Evolutionary conservation across 2,329 filamentous ascomycete species (phyloP), one percentile per base, ranked within the genome.

Genomic region (Dactylellina leptospora): DNA sequence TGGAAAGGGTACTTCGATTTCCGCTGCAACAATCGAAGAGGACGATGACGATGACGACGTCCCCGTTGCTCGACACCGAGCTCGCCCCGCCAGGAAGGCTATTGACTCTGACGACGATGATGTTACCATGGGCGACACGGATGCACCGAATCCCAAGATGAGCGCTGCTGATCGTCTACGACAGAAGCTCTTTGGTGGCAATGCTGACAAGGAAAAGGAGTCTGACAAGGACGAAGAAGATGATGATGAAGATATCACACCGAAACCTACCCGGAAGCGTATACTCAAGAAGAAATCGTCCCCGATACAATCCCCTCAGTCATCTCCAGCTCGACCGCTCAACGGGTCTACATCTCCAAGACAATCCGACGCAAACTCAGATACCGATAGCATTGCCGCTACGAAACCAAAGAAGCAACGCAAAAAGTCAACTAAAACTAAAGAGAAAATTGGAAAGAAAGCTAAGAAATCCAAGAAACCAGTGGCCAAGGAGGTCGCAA

Each of bases 391-490:
- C 45, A 55, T 68, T 23, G 36, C 28, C 16, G 18, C 33, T 4
- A 33, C 20, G 16, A 47, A 71, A 48, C n/a, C 44, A 13, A 75
- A 33, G 63, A 74, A 30, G 38, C 47, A 23, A 75, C n/a, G n/a
- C n/a, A 78, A 44, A 74, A 76, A 23, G 77, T 75, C 1, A 76
- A 77, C 2, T 75, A 78, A 44, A 77, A 76, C n/a, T 73, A 78
- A 77, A 18, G 78, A 77, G 6, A 77, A 78, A 13, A 74, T 76
- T 16, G 71, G 36, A 20, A 68, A 74, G 16, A 55, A 74, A 9
- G 75, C 54, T 76, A 76, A 72, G 74, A 74, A 69, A 42, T 88
- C 47, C 84, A 86, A 0, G 85, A 85, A 6, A 78, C 75, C n/a
- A 78, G 28, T 20, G 5, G 78, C 20, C 18, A 74, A 75, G 44